Percentiles rank a stretch among this genome's conserved stretches.
These are phyloP conservation scores for Annona cherimola DNA, from an alignment of 164 flowering plant species.

Conservation along the genomic window DNA sequence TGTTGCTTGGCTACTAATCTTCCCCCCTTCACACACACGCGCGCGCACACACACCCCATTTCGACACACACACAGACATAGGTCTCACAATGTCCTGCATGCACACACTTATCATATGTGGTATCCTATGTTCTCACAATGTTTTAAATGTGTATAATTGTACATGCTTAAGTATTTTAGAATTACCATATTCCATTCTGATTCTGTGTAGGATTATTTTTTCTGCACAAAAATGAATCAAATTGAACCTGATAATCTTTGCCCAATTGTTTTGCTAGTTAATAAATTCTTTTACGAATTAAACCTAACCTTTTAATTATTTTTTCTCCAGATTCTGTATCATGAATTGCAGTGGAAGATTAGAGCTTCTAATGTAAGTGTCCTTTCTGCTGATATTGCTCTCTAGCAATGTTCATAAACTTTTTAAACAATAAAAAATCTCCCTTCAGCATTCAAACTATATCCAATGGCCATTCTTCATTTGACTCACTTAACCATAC, in stretches of 20 bases:
- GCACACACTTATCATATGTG: too few relatives aligned
- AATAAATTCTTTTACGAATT: background rate
- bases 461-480: background rate
- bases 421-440: background rate
- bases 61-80: too few relatives aligned
- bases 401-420: background rate
- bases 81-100: too few relatives aligned
- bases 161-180: too few relatives aligned
- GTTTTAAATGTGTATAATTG: too few relatives aligned
- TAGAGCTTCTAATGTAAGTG: conserved; percentile 67
- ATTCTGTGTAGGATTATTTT: too few relatives aligned
- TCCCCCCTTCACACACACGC: background rate
- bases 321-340: conserved; percentile 53
- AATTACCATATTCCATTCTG: too few relatives aligned
- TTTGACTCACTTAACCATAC: background rate
- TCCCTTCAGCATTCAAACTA: background rate
- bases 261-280: background rate
- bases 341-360: conserved; percentile 76
- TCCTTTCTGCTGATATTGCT: background rate
- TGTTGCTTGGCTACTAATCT: background rate
- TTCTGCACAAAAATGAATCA: background rate
- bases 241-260: background rate
- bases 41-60: too few relatives aligned
- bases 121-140: too few relatives aligned
- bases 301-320: conserved; percentile 10